Conservation (phyloP, 257 asterid species). For the Cynanchum wilfordii region DNA sequence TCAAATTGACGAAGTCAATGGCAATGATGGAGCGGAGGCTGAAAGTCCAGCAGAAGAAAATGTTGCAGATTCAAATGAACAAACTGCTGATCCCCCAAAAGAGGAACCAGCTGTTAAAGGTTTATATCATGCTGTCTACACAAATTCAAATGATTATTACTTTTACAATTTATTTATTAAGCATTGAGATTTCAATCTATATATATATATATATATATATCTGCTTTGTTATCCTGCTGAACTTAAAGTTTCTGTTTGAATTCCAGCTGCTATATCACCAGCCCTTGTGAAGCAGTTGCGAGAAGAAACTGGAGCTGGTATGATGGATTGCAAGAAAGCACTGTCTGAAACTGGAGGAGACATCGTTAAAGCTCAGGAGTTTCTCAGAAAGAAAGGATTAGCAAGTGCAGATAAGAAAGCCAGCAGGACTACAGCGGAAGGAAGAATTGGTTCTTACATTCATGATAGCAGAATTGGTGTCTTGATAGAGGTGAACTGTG, state of each 20-base stretch:
- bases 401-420: constrained; percentile 93
- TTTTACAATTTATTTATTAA: not conserved
- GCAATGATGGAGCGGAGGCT: constrained; percentile 4
- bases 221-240: not conserved
- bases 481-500: constrained; percentile 85
- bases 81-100: constrained; percentile 29
- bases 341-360: constrained; percentile 81
- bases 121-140: constrained; percentile 12
- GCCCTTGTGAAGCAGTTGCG: constrained; percentile 91
- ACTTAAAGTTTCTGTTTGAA: constrained; percentile 11
- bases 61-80: constrained; percentile 30
- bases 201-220: too few species aligned
- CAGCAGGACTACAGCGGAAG: constrained; percentile 90
- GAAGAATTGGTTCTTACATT: constrained; percentile 86
- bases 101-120: constrained; percentile 42
- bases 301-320: constrained; percentile 95
- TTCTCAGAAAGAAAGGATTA: constrained; percentile 89
- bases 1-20: not conserved
- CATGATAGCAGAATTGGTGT: constrained; percentile 95
- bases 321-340: constrained; percentile 99
- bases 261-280: constrained; percentile 71
- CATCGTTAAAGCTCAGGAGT: constrained; percentile 67
- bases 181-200: not conserved
- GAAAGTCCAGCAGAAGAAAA: constrained; percentile 7
- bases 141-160: not conserved